Percentiles rank a stretch among this genome's conserved stretches.
phyloP scores from a whole-genome alignment of 306 rosid species.

The Vigna trinervia region DNA sequence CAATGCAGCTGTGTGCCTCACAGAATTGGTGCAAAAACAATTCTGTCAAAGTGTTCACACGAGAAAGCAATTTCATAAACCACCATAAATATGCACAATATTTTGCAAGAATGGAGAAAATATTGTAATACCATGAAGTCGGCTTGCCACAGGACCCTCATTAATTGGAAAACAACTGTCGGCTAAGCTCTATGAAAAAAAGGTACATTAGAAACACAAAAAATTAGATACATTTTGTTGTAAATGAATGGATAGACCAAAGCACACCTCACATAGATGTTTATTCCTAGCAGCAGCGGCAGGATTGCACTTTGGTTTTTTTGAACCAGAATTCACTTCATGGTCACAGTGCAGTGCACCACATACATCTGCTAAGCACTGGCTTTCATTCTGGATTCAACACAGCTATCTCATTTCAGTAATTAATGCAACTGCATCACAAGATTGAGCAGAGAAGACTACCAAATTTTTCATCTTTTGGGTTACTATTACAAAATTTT shows the following conservation, averaged over 20 bases:
- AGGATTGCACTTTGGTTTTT: conserved; percentile 78
- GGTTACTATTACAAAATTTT: not conserved
- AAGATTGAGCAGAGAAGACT: conserved; percentile 22
- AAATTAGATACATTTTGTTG: not conserved
- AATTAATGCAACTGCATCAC: conserved; percentile 16
- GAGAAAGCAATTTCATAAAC: too few relatives aligned
- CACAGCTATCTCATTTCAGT: conserved; percentile 49
- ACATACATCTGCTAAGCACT: conserved; percentile 80
- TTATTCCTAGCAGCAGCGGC: conserved; percentile 76
- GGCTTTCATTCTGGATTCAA: conserved; percentile 64
- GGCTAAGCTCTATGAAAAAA: conserved; percentile 60
- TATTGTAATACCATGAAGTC: conserved; percentile 67
- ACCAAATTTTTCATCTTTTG: not conserved
- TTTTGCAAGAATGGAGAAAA: conserved; percentile 36
- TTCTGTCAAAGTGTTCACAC: conserved; percentile 41
- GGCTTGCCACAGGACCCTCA: conserved; percentile 68
- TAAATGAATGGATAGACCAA: conserved; percentile 24
- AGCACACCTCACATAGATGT: conserved; percentile 82
- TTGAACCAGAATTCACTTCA: conserved; percentile 52
- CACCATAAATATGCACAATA: conserved; percentile 1
- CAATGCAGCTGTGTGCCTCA: conserved; percentile 72
- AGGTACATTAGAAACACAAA: conserved; percentile 39
- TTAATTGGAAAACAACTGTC: conserved; percentile 74
- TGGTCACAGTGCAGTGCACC: conserved; percentile 83
- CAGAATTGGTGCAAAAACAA: conserved; percentile 84